Conservation (phyloP, 371 early-diverging fungal species). For the Rozella allomycis region DNA sequence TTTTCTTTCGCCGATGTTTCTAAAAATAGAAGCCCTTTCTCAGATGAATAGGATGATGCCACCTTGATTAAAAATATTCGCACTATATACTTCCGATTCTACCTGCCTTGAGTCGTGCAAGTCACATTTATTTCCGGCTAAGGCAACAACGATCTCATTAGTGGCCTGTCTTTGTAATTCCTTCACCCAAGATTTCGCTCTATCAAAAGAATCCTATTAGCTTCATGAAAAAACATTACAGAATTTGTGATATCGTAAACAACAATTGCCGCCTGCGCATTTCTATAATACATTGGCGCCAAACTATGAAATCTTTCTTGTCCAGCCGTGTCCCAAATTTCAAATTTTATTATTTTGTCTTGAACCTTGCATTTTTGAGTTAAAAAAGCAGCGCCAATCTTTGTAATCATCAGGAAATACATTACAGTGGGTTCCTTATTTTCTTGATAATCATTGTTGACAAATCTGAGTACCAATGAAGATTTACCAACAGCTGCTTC, state of each 20-base stretch:
- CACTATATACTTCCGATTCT: too few relatives aligned
- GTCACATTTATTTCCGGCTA: constrained; percentile 39
- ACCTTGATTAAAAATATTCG: constrained; percentile 6
- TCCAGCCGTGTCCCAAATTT: constrained; percentile 90
- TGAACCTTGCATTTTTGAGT: constrained; percentile 32
- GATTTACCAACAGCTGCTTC: constrained; percentile 40
- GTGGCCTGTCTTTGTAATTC: constrained; percentile 90
- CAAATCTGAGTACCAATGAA: constrained; percentile 49
- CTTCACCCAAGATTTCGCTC: constrained; percentile 94
- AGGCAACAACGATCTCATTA: constrained; percentile 81
- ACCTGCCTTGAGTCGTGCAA: background rate
- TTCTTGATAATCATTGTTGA: constrained; percentile 89
- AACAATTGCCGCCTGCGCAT: constrained; percentile 84
- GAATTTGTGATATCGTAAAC: constrained; percentile 87
- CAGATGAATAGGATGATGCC: constrained; percentile 7
- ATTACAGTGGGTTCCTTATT: constrained; percentile 88
- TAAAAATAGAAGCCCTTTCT: constrained; percentile 7
- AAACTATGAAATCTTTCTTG: constrained; percentile 74
- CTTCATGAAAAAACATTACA: too few relatives aligned
- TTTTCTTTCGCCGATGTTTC: constrained; percentile 16
- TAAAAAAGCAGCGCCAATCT: constrained; percentile 34
- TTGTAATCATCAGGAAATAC: constrained; percentile 5
- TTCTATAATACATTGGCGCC: constrained; percentile 97
- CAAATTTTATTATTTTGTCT: constrained; percentile 40
- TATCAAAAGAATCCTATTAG: constrained; percentile 65